Evolutionary conservation across 306 rosid species (phyloP), one percentile per base, ranked within the genome.

Genomic region (Quercus parvula): DNA sequence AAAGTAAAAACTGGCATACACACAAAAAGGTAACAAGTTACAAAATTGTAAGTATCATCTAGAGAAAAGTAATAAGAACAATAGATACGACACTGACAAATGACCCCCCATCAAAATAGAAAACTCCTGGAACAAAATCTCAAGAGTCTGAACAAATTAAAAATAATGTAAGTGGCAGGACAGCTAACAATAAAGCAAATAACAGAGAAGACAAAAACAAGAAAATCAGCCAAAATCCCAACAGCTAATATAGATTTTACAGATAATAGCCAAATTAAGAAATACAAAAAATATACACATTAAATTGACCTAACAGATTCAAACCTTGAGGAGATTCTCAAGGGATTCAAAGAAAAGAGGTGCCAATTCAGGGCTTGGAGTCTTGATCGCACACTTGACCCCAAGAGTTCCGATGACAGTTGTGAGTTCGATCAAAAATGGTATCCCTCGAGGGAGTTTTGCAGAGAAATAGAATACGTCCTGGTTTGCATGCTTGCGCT

Each of bases 391-490:
- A 71, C 91, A 88, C 87, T 95, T 91, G 82, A 93, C 76, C 20
- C 97, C 99, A 5, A 98, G 94, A 81, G 71, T 88, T 75, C 94
- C 93, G 1, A 89, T 75, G 44, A 81, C 85, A 2, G 96, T 89
- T 71, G 98, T 92, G 56, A 95, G 93, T 82, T 95, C 97, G 49
- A 91, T 78, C 78, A 95, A 77, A 81, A 95, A 87, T 0, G 98
- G 97, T 52, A 85, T 75, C 77, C 97, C 98, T 83, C 87, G 85
- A 24, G 99, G 96, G 82, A 93, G 75, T 80, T 89, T 93, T 49
- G 91, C 86, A 25, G 99, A 95, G 92, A 95, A 91, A 90, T 95
- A 95, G 83, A 95, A 93, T 79, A 95, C 99, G 52, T 95, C 99
- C 83, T 95, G 96, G 89, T 93, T 93, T 13, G 93, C 94, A 46